Base-by-base conservation (phyloP, 192 early-diverging fungal species). In the Backusella tuberculispora region DNA sequence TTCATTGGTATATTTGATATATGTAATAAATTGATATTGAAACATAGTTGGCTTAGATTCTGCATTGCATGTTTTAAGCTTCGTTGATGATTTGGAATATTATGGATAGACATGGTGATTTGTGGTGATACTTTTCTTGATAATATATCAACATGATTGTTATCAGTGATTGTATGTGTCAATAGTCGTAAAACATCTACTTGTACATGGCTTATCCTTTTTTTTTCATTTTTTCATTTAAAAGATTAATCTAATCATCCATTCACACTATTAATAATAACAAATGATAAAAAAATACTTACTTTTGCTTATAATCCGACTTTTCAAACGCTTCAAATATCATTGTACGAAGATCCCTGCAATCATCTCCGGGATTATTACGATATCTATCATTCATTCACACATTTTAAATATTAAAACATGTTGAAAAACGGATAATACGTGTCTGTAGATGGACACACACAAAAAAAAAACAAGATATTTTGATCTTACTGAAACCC, bases 1-100 rank as follows among this genome's bases (percentile, higher is more conserved):
- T 75, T 75, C 74, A 75, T 75, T 29, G 74, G 74, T 43, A 75
- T 75, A 38, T 68, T 68, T 17, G 65, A 56, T n/a, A 75, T 67
- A 14, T 48, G 37, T 7, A 75, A 29, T 21, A 42, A 10, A n/a
- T 68, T 75, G 44, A 75, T 53, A 34, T 75, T 75, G 46, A 68
- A 75, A 29, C 67, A 75, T n/a, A 66, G 12, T 43, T 68, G 74
- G 15, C 38, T 42, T 24, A 75, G 47, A 75, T 75, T 37, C 1
- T 42, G 44, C 74, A 75, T 75, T 17, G 74, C 66, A 37, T 68
- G 42, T 34, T 66, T 48, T 24, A 75, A 29, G 26, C 53, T 48
- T n/a, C 48, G 10, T 43, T 48, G 43, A 17, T 66, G 65, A 7
- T 75, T 75, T 13, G 74, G 74, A 26, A 75, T 50, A 53, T 68